Conservation (phyloP, 371 early-diverging fungal genomes). For the Parasitella parasitica region DNA sequence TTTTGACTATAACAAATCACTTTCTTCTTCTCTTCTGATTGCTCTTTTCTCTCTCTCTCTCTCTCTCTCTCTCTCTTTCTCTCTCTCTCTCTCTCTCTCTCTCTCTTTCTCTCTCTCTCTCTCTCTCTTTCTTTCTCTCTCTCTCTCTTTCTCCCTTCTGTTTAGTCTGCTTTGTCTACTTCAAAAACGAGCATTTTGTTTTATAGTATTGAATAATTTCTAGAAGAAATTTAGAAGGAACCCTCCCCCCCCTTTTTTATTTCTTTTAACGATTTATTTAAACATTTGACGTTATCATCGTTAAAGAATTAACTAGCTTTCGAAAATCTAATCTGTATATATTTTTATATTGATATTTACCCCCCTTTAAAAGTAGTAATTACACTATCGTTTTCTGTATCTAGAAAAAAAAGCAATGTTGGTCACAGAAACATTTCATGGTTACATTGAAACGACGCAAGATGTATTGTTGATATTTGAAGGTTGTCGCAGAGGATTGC, state of each 20-base stretch:
- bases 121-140: slow-evolving; percentile 5
- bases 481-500: slow-evolving; percentile 61
- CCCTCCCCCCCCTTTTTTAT: not conserved
- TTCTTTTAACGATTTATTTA: not conserved
- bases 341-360: not conserved
- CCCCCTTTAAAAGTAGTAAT: not conserved
- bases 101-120: not conserved
- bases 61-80: not conserved
- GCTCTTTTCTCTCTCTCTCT: not conserved
- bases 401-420: slow-evolving; percentile 17
- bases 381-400: not conserved
- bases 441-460: slow-evolving; percentile 56
- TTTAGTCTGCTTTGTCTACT: not conserved
- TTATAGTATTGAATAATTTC: not conserved
- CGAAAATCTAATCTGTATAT: not conserved
- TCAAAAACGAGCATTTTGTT: not conserved
- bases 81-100: not conserved
- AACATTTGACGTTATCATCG: not conserved
- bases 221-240: not conserved
- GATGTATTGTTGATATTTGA: slow-evolving; percentile 73
- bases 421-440: slow-evolving; percentile 52
- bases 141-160: not conserved
- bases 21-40: not conserved
- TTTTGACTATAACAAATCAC: not conserved
- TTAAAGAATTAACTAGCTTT: not conserved